Evolutionary conservation across 495 filamentous ascomycete genomes (phyloP).

Genomic region (Daldinia childiae): DNA sequence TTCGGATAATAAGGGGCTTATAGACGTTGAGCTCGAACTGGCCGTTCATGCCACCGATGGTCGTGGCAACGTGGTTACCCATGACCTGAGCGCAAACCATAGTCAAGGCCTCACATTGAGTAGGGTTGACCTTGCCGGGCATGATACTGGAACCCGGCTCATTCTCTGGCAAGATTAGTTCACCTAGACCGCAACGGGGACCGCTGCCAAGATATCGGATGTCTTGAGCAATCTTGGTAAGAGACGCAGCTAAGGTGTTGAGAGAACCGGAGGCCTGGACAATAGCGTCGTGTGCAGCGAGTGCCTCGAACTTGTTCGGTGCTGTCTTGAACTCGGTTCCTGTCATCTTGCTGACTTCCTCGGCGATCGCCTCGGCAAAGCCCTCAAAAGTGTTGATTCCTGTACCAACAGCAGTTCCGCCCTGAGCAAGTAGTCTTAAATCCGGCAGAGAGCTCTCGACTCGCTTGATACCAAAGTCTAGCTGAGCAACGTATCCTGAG

Average conservation of each 20-base stretch:
- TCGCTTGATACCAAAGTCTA: conserved; percentile 88
- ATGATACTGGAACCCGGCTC: conserved; percentile 98
- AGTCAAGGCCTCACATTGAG: conserved; percentile 96
- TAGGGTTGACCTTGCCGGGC: conserved; percentile 99
- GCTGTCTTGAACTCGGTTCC: conserved; percentile 94
- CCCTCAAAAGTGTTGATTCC: conserved; percentile 97
- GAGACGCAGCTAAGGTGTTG: conserved; percentile 89
- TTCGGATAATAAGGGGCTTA: conserved; percentile 95
- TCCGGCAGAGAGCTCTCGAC: conserved; percentile 84
- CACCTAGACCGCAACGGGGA: conserved; percentile 93
- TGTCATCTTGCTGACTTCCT: conserved; percentile 90
- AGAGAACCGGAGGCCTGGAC: conserved; percentile 92
- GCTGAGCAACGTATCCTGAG: conserved; percentile 94
- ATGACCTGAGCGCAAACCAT: conserved; percentile 98
- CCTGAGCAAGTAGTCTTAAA: conserved; percentile 88
- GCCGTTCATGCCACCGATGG: conserved; percentile 93
- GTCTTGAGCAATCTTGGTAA: conserved; percentile 99
- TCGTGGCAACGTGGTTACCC: conserved; percentile 92
- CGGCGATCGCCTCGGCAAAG: conserved; percentile 91
- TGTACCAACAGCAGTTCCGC: conserved; percentile 96
- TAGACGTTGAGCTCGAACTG: conserved; percentile 99
- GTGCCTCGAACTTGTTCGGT: conserved; percentile 98
- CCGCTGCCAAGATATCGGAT: conserved; percentile 96
- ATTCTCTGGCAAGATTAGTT: conserved; percentile 93
- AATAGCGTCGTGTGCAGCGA: conserved; percentile 96